Base-by-base conservation (phyloP, 2,329 filamentous ascomycete species). In the Fonsecaea erecta region DNA sequence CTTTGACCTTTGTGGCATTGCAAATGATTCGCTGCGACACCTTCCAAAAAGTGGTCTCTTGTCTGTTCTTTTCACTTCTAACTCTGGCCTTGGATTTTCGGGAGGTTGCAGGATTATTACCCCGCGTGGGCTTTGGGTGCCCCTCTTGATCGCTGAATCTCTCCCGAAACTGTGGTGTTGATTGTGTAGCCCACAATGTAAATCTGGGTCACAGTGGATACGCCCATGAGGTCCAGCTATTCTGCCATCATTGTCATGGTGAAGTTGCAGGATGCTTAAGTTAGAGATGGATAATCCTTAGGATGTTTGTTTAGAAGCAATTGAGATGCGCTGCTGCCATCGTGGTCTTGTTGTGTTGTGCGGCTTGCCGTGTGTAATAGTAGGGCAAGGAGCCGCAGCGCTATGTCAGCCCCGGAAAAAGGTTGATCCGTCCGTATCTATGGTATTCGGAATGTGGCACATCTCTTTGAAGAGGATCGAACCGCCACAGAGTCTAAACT, bases 111-210 rank as follows among this genome's bases (percentile, higher is more conserved):
- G 55, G 14, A 48, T 51, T 34, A 21, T 51, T 58, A 58, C 55
- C 55, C 55, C 55, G 55, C 55, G 21, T 32, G 35, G n/a, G 40
- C 18, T 30, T 12, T 24, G 16, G 12, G 30, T 58, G 55, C 55
- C 55, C 40, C 55, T 48, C 55, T 34, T 48, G 34, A 26, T 12
- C 55, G 14, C 18, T 14, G 26, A 9, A 16, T 32, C 26, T 48
- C 14, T n/a, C 28, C 26, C 24, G 48, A 48, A 34, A 21, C 48
- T 26, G 30, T 58, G 55, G 55, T 58, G 55, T 58, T 58, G 55
- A 58, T 58, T 37, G 40, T 32, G 34, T 46, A 8, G 4, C 28
- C 24, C n/a, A 11, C 18, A 12, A 3, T 12, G 43, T 24, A 35
- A 43, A 0, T 43, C 14, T 56, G 28, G 21, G 21, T n/a, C 14